Evolutionary conservation across 176 grass and related monocot genomes (phyloP).

Genomic region (Themeda triandra): DNA sequence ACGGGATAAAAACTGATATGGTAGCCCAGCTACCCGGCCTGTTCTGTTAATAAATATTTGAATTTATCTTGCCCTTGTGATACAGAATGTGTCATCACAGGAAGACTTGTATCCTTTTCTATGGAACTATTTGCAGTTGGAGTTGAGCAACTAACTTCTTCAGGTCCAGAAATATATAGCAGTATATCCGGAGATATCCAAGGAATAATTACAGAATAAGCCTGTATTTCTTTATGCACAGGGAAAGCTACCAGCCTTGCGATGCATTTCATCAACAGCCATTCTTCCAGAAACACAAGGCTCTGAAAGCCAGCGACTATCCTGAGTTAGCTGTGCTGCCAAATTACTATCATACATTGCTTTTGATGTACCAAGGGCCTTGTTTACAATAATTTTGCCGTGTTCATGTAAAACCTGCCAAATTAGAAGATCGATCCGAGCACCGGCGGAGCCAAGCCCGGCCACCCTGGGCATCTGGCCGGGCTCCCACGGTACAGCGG

Average conservation of each 20-base stretch:
- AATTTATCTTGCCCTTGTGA: conserved; percentile 26
- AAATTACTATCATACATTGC: conserved; percentile 16
- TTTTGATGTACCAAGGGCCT: not conserved
- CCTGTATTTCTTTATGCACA: conserved; percentile 12
- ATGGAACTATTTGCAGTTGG: conserved; percentile 17
- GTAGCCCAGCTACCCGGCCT: conserved; percentile 20
- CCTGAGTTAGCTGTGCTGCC: not conserved
- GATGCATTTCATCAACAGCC: conserved; percentile 12
- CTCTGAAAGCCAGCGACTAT: conserved; percentile 16
- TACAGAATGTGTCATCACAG: not conserved
- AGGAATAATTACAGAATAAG: conserved; percentile 25
- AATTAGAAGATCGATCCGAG: not conserved
- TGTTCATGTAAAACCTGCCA: conserved; percentile 39
- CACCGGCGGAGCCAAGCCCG: too few relatives aligned
- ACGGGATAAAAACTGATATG: conserved; percentile 32
- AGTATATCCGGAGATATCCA: conserved; percentile 2
- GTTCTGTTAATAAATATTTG: conserved; percentile 14
- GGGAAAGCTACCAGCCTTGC: not conserved
- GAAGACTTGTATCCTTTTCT: not conserved
- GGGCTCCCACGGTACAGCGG: too few relatives aligned
- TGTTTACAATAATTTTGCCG: conserved; percentile 12
- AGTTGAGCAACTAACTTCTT: conserved; percentile 16
- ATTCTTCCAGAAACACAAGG: conserved; percentile 31
- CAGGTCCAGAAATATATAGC: conserved; percentile 13
- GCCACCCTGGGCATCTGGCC: too few relatives aligned